phyloP scores from a whole-genome alignment of 345 rosid genomes.

The Dovyalis caffra region DNA sequence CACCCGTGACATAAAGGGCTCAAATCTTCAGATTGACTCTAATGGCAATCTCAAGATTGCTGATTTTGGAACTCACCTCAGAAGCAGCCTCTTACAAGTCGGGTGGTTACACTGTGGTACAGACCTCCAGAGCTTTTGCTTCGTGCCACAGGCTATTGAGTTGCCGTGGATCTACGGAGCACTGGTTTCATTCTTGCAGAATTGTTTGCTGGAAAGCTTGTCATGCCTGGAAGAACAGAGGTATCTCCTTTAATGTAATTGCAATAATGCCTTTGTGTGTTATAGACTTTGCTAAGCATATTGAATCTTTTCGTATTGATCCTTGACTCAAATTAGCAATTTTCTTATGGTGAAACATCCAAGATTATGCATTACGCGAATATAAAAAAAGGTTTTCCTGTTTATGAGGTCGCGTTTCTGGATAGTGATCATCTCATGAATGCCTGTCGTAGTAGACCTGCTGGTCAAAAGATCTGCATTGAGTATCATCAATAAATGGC shows the following conservation, averaged over 20 bases:
- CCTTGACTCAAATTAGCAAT: neutral
- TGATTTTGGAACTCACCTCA: slow-evolving; percentile 55
- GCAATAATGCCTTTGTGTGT: neutral
- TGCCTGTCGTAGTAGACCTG: neutral
- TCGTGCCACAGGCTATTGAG: slow-evolving; percentile 57
- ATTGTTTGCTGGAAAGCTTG: slow-evolving; percentile 61
- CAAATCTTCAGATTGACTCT: slow-evolving; percentile 54
- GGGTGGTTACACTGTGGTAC: slow-evolving; percentile 72
- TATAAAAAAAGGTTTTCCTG: too few relatives aligned
- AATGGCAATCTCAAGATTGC: slow-evolving; percentile 60
- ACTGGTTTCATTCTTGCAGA: slow-evolving; percentile 67
- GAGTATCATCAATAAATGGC: neutral
- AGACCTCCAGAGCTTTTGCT: slow-evolving; percentile 71
- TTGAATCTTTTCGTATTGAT: neutral
- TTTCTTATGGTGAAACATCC: neutral
- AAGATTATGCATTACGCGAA: neutral
- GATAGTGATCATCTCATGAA: neutral
- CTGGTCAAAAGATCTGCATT: neutral
- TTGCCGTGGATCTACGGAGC: slow-evolving; percentile 69
- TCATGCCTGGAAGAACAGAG: slow-evolving; percentile 77
- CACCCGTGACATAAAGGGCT: slow-evolving; percentile 74
- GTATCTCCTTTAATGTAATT: slow-evolving; percentile 17
- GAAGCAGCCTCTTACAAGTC: slow-evolving; percentile 64
- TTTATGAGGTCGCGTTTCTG: neutral
- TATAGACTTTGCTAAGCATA: neutral